Evolutionary conservation across 768 basidiomycete species (phyloP).

Genomic region (Hydnomerulius pinastri): DNA sequence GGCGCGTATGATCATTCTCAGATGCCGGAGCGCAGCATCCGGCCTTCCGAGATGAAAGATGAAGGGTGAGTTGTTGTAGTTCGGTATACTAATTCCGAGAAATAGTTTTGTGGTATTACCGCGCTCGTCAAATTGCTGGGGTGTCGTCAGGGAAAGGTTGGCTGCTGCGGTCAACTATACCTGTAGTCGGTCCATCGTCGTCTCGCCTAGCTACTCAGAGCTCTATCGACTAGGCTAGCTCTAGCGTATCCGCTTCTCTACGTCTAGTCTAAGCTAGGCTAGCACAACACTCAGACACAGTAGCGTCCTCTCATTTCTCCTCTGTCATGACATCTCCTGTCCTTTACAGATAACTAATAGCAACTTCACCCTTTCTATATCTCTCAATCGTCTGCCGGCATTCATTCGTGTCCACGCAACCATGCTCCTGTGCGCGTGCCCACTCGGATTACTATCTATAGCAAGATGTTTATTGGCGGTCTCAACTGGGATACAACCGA

Average conservation of each 20-base stretch:
- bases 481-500: conserved; percentile 99
- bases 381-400: conserved; percentile 25
- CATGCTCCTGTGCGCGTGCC: conserved; percentile 25
- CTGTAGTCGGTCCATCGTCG: conserved; percentile 45
- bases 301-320: conserved; percentile 66
- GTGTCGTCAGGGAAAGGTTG: conserved; percentile 29
- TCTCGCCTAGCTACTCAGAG: conserved; percentile 47
- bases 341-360: conserved; percentile 80
- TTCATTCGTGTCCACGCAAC: conserved; percentile 24
- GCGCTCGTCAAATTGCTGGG: conserved; percentile 26
- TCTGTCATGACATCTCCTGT: conserved; percentile 63
- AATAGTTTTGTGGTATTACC: conserved; percentile 9
- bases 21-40: conserved; percentile 63
- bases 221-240: conserved; percentile 72
- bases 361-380: conserved; percentile 51
- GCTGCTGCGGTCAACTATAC: conserved; percentile 20
- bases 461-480: conserved; percentile 99
- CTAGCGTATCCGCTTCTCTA: conserved; percentile 69
- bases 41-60: conserved; percentile 93
- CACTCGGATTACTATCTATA: conserved; percentile 44
- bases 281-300: conserved; percentile 61
- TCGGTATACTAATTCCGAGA: conserved; percentile 10
- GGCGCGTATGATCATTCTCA: conserved; percentile 43
- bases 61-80: conserved; percentile 81
- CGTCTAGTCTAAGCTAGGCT: conserved; percentile 83